These are phyloP conservation scores for Moesziomyces antarcticus DNA, from an alignment of 1,284 basidiomycete species.

Conservation along the genomic window DNA sequence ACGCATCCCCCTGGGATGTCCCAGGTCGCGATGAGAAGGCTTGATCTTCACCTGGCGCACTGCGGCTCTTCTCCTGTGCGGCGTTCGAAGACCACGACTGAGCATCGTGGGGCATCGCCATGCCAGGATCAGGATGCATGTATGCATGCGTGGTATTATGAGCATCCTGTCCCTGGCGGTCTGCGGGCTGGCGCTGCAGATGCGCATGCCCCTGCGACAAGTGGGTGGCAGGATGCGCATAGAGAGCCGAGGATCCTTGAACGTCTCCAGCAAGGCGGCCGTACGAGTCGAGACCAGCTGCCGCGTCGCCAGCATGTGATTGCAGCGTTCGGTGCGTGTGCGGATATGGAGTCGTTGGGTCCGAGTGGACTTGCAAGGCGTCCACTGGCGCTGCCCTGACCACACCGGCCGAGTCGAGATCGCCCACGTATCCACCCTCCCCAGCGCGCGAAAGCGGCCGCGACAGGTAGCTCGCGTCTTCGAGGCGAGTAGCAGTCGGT, in stretches of 20 bases:
- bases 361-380: conserved; percentile 16
- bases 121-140: conserved; percentile 4
- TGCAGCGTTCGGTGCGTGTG: conserved; percentile 9
- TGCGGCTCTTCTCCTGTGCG: conserved; percentile 1
- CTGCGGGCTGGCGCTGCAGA: conserved; percentile 18
- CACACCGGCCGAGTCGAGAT: conserved; percentile 31
- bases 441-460: conserved; percentile 33
- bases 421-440: conserved; percentile 23
- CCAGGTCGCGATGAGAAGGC: conserved; percentile 30
- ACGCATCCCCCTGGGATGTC: conserved; percentile 30
- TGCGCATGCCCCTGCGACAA: conserved; percentile 2
- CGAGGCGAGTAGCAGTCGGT: conserved; percentile 12
- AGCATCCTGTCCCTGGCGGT: conserved; percentile 6
- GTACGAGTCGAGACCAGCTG: conserved; percentile 7
- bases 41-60: conserved; percentile 1
- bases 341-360: conserved; percentile 30
- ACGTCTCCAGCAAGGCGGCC: conserved; percentile 5
- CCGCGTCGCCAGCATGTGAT: conserved; percentile 7
- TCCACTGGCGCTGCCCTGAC: conserved; percentile 14
- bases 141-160: conserved; percentile 11
- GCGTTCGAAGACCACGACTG: conserved; percentile 20
- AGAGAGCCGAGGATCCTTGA: conserved; percentile 21
- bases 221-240: conserved; percentile 12
- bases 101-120: conserved; percentile 4
- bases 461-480: conserved; percentile 23